A percentile compares a stretch with the other conserved stretches of the same genome.
These are phyloP conservation scores for Odonthalia washingtoniensis DNA, from an alignment of 31 red algal species.

Conservation along the genomic window DNA sequence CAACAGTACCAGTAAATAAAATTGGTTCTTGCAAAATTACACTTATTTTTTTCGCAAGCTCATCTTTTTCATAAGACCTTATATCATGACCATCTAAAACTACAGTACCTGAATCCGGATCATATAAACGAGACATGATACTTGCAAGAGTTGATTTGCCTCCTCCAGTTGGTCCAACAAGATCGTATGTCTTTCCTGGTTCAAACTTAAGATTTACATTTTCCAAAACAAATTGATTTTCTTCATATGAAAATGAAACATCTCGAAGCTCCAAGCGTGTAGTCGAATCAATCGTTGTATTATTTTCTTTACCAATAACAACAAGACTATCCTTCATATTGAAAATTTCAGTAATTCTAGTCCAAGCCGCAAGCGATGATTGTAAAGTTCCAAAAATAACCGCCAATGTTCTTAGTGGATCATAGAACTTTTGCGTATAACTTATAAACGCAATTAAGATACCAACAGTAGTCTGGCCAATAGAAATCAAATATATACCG, in stretches of 20 bases:
- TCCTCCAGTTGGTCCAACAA: conserved; percentile 82
- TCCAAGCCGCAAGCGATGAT: too few relatives aligned
- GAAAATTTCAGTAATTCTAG: too few relatives aligned
- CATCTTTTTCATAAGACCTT: conserved; percentile 48
- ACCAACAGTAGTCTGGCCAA: too few relatives aligned
- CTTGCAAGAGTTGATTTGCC: conserved; percentile 88
- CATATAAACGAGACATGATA: conserved; percentile 88
- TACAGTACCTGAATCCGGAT: conserved; percentile 70
- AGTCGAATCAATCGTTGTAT: too few relatives aligned
- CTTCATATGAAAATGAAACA: background rate
- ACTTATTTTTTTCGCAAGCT: conserved; percentile 81
- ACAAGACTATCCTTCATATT: too few relatives aligned
- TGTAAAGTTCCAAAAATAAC: too few relatives aligned
- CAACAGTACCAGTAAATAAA: conserved; percentile 91
- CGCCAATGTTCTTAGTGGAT: too few relatives aligned
- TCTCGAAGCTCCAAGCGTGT: too few relatives aligned
- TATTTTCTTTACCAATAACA: too few relatives aligned
- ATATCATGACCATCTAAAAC: conserved; percentile 61
- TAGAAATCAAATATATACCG: too few relatives aligned
- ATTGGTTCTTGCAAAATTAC: conserved; percentile 90
- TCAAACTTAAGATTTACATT: background rate
- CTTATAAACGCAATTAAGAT: too few relatives aligned
- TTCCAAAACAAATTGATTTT: background rate
- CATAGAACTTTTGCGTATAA: too few relatives aligned
- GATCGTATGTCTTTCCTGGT: conserved; percentile 77